These are phyloP conservation scores for Brassica rapa DNA, from an alignment of 345 rosid genomes.

Conservation along the genomic window DNA sequence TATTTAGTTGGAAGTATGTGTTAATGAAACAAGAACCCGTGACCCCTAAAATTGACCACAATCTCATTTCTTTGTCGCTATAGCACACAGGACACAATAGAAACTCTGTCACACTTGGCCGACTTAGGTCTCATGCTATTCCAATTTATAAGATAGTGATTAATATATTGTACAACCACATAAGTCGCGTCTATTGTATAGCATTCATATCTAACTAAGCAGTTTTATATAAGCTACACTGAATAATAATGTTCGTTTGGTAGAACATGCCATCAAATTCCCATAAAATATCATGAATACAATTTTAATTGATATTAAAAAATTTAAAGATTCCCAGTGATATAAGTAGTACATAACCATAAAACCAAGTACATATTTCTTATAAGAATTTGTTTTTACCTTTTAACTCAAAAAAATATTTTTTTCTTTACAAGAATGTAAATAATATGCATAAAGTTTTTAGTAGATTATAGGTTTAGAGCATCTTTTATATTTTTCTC, in stretches of 20 bases:
- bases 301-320: not conserved
- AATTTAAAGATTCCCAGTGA: not conserved
- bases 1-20: slow-evolving; percentile 33
- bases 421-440: too few relatives aligned
- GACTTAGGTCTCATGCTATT: slow-evolving; percentile 23
- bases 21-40: slow-evolving; percentile 34
- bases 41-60: slow-evolving; percentile 35
- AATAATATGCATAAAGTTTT: not conserved
- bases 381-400: not conserved
- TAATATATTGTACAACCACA: slow-evolving; percentile 1
- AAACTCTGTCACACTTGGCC: slow-evolving; percentile 37
- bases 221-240: not conserved
- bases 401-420: too few relatives aligned
- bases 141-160: not conserved
- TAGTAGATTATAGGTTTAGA: not conserved
- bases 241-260: not conserved
- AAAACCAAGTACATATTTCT: not conserved
- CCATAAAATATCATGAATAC: not conserved
- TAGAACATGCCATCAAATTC: slow-evolving; percentile 11
- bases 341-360: too few relatives aligned
- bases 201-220: slow-evolving; percentile 18
- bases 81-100: slow-evolving; percentile 31
- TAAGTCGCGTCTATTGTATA: not conserved
- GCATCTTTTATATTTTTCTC: too few relatives aligned
- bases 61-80: slow-evolving; percentile 18